Percentiles rank a stretch among this genome's conserved stretches.
Evolutionary conservation across 768 basidiomycete genomes (phyloP).

Genomic region (Guyanaporus albipodus): DNA sequence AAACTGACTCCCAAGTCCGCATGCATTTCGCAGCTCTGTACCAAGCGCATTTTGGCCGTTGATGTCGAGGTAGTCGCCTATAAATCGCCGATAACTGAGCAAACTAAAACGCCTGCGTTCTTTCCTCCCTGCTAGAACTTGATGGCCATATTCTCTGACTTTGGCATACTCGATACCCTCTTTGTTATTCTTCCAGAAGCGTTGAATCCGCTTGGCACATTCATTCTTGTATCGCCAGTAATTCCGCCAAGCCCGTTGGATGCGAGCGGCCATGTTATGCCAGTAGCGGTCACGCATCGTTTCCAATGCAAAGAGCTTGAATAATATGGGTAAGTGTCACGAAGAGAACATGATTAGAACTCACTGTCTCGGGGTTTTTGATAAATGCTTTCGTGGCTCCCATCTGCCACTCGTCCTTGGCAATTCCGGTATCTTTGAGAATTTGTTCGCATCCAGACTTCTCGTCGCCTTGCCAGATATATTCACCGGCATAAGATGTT

Average conservation of each 20-base stretch:
- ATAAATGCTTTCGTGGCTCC: constrained; percentile 98
- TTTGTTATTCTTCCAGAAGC: constrained; percentile 99
- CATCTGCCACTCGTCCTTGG: constrained; percentile 99
- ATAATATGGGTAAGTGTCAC: background rate
- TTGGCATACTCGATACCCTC: constrained; percentile 86
- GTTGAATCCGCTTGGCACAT: constrained; percentile 90
- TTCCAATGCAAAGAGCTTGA: constrained; percentile 92
- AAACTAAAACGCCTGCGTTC: constrained; percentile 92
- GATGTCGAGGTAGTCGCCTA: constrained; percentile 94
- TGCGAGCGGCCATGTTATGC: constrained; percentile 99
- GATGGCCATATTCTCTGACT: constrained; percentile 91
- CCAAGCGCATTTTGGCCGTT: constrained; percentile 80
- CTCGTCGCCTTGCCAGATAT: constrained; percentile 90
- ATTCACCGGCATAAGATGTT: constrained; percentile 98
- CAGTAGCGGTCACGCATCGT: constrained; percentile 99
- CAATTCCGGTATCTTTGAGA: constrained; percentile 91
- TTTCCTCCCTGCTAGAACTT: constrained; percentile 86
- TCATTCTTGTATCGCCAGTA: constrained; percentile 95
- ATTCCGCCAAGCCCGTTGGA: constrained; percentile 94
- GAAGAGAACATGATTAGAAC: constrained; percentile 19
- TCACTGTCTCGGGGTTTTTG: constrained; percentile 96
- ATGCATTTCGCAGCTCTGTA: constrained; percentile 65
- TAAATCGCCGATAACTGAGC: constrained; percentile 88
- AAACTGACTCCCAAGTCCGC: constrained; percentile 67
- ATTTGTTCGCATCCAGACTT: constrained; percentile 92